A percentile compares a stretch with the other conserved stretches of the same genome.
Conservation (phyloP, 164 flowering plant species). For the Warburgia ugandensis region DNA sequence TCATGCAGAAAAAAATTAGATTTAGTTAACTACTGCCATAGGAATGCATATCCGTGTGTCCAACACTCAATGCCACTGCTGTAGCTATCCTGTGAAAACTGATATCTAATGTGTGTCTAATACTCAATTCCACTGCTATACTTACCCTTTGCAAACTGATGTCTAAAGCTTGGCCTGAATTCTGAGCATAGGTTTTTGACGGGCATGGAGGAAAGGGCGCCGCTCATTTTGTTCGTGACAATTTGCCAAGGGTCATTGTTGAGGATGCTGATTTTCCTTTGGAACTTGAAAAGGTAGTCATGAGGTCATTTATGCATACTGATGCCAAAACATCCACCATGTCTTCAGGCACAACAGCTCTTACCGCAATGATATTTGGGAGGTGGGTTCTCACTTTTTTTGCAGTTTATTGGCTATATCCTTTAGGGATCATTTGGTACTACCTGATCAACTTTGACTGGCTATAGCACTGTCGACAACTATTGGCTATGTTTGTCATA, state of each 20-base stretch:
- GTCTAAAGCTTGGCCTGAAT: constrained; percentile 7
- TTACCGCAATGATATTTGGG: constrained; percentile 90
- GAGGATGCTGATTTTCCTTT: constrained; percentile 92
- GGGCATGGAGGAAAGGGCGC: constrained; percentile 94
- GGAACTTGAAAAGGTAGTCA: constrained; percentile 78
- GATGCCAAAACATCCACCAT: constrained; percentile 58
- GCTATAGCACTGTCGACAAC: too few species aligned
- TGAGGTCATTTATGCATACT: constrained; percentile 63
- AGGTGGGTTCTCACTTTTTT: constrained; percentile 54
- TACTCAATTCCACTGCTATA: too few species aligned
- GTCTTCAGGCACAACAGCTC: constrained; percentile 90
- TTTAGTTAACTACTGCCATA: too few species aligned
- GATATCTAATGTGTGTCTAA: too few species aligned
- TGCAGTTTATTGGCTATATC: too few species aligned
- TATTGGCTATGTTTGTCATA: too few species aligned
- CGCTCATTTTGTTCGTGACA: constrained; percentile 83
- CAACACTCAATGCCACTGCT: too few species aligned
- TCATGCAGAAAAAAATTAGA: too few species aligned
- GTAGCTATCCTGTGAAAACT: too few species aligned
- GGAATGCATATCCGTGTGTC: too few species aligned
- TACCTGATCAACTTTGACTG: too few species aligned
- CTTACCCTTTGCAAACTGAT: not conserved
- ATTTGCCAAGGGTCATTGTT: constrained; percentile 78
- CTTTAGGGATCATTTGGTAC: too few species aligned
- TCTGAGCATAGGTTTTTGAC: constrained; percentile 70